Evolutionary conservation across 2,329 filamentous ascomycete species (phyloP).

Genomic region (Fusarium caatingaense): DNA sequence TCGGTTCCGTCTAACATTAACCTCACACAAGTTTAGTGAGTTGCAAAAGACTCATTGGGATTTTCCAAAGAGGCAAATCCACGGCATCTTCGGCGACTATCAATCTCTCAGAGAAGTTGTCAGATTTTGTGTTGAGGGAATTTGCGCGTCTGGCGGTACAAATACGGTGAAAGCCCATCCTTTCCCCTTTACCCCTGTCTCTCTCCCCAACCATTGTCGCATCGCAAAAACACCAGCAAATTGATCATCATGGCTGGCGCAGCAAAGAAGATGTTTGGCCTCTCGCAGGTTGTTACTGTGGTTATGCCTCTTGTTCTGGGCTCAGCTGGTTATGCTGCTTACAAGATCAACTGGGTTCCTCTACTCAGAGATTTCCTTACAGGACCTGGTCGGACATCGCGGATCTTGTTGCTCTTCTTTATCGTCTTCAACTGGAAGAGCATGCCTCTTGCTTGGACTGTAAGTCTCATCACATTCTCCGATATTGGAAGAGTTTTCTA

Average conservation of each 20-base stretch:
- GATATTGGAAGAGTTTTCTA: background rate
- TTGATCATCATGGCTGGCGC: slow-evolving; percentile 49
- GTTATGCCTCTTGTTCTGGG: slow-evolving; percentile 57
- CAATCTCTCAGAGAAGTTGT: background rate
- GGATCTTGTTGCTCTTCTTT: slow-evolving; percentile 66
- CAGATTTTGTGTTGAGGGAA: background rate
- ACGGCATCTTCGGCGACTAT: slow-evolving; percentile 10
- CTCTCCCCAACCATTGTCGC: slow-evolving; percentile 3
- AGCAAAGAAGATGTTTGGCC: slow-evolving; percentile 49
- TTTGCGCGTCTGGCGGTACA: slow-evolving; percentile 1
- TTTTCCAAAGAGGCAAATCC: slow-evolving; percentile 1
- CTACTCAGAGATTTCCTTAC: slow-evolving; percentile 60
- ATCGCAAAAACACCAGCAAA: slow-evolving; percentile 18
- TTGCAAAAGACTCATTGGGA: background rate
- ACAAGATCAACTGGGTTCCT: slow-evolving; percentile 56
- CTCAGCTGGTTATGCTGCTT: slow-evolving; percentile 60
- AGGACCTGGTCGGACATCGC: slow-evolving; percentile 64
- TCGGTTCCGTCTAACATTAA: slow-evolving; percentile 32
- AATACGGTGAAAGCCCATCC: background rate
- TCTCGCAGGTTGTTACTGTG: slow-evolving; percentile 53
- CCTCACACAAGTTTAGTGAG: slow-evolving; percentile 11
- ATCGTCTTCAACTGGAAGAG: slow-evolving; percentile 77
- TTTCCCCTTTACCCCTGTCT: slow-evolving; percentile 1
- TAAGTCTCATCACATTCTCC: slow-evolving; percentile 54
- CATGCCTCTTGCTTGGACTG: slow-evolving; percentile 80